Base-by-base conservation (phyloP, 108 stramenopile species). In the Cylindrotheca fusiformis region DNA sequence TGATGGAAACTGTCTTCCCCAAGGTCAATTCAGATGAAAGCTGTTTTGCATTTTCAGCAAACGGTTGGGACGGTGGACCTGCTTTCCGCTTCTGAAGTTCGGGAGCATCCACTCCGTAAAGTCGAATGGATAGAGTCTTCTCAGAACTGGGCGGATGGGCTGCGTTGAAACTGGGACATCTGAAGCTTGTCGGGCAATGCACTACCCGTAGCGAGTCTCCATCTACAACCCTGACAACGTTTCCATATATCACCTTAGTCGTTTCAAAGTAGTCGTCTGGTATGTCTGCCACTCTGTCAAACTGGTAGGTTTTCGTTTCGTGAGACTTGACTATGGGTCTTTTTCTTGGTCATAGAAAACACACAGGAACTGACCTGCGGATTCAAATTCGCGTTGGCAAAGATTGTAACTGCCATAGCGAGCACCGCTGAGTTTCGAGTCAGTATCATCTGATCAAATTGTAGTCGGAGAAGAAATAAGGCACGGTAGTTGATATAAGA, bases 81-180 rank as follows among this genome's bases (percentile, higher is more conserved):
- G 23, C 12, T 30, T 72, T 51, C 1, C 31, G 54, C 60, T 84
- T 84, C 0, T 64, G 74, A 8, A 68, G 77, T 51, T 88, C 87
- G 30, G 84, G 84, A 36, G 71, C 60, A 66, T 88, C 87, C 18
- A 88, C 68, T 32, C 77, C 87, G 65, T 83, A 83, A 4, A 83
- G 24, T 21, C 87, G 76, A 48, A 88, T 68, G 32, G 49, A 55
- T 5, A 88, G 44, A 4, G 87, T 85, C 19, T 68, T 59, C 5
- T 81, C 77, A 14, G 67, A 54, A 29, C 79, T 62, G 4, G 44
- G 32, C 28, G 62, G 68, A 20, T 74, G 57, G 22, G 60, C 29
- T 50, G 68, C 59, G 24, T 41, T 26, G 49, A 65, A 64, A 14
- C 55, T 62, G 19, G 29, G 45, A 51, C 69, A 62, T 19, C 31